phyloP scores from a whole-genome alignment of 495 filamentous ascomycete genomes.

The Chlorociboria aeruginascens region DNA sequence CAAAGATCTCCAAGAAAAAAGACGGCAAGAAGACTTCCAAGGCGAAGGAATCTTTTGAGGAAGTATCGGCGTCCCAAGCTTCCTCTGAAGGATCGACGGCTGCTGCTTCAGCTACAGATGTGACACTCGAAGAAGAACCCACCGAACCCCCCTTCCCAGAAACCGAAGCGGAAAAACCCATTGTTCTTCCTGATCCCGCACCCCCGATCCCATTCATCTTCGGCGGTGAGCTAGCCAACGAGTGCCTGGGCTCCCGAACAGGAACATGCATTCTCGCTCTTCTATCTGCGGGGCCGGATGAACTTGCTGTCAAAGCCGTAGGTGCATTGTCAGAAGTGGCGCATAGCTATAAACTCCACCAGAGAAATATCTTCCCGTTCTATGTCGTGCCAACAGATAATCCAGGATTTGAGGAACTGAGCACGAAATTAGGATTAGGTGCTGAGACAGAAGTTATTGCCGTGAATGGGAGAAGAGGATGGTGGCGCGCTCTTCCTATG shows the following conservation, averaged over 20 bases:
- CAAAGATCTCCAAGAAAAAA: constrained; percentile 38
- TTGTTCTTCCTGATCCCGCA: constrained; percentile 30
- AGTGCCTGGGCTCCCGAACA: constrained; percentile 66
- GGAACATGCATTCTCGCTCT: constrained; percentile 80
- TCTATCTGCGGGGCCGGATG: constrained; percentile 43
- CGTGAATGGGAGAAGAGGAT: constrained; percentile 70
- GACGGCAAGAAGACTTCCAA: constrained; percentile 37
- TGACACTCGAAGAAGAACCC: constrained; percentile 27
- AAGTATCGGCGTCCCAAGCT: constrained; percentile 24
- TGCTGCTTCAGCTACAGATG: constrained; percentile 20
- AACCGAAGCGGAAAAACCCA: constrained; percentile 20
- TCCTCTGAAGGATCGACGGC: constrained; percentile 21
- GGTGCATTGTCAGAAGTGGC: constrained; percentile 58
- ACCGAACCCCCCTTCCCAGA: constrained; percentile 25
- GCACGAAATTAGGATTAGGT: constrained; percentile 47
- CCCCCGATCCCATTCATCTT: constrained; percentile 39
- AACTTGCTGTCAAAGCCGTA: constrained; percentile 45
- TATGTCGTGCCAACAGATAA: constrained; percentile 61
- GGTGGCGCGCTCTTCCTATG: constrained; percentile 61
- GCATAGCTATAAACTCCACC: constrained; percentile 53
- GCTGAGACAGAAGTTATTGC: constrained; percentile 58
- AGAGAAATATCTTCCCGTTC: constrained; percentile 68
- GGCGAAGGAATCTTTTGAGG: constrained; percentile 34
- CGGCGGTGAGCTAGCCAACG: constrained; percentile 45
- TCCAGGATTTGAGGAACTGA: constrained; percentile 39